Evolutionary conservation across 169 alveolate genomes (phyloP).

Genomic region (Cardiosporidium cionae): DNA sequence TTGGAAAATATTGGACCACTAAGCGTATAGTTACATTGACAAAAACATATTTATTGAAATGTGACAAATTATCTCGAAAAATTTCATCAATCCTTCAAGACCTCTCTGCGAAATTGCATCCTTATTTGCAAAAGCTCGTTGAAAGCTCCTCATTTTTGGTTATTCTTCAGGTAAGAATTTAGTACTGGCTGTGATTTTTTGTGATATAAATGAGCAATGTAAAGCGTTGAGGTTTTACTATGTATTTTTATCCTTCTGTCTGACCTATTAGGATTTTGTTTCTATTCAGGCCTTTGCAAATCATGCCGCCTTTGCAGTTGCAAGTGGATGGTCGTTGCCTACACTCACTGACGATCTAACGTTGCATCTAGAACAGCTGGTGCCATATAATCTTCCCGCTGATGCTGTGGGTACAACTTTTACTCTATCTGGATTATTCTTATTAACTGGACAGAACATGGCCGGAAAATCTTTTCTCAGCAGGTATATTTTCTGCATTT

Average conservation of each 20-base stretch:
- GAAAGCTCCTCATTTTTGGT: background rate
- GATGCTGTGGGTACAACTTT: background rate
- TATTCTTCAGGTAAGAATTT: background rate
- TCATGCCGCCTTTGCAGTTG: background rate
- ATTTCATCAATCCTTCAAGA: background rate
- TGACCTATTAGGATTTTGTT: background rate
- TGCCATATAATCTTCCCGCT: background rate
- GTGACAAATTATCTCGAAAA: background rate
- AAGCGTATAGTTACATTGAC: background rate
- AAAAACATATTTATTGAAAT: background rate
- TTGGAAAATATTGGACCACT: background rate
- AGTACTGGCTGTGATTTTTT: too few relatives aligned
- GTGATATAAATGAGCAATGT: too few relatives aligned
- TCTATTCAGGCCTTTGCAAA: background rate
- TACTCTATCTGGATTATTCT: background rate
- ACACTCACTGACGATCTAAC: background rate
- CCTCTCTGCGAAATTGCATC: background rate
- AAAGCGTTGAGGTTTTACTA: too few relatives aligned
- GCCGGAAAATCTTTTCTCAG: slow-evolving; percentile 6
- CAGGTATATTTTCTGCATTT: too few relatives aligned
- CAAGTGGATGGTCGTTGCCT: background rate
- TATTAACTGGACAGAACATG: slow-evolving; percentile 20
- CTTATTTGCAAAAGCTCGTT: background rate
- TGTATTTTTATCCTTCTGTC: too few relatives aligned
- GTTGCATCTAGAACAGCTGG: background rate